phyloP scores from a whole-genome alignment of 192 early-diverging fungal species.

The Backusella tarrabulga region DNA sequence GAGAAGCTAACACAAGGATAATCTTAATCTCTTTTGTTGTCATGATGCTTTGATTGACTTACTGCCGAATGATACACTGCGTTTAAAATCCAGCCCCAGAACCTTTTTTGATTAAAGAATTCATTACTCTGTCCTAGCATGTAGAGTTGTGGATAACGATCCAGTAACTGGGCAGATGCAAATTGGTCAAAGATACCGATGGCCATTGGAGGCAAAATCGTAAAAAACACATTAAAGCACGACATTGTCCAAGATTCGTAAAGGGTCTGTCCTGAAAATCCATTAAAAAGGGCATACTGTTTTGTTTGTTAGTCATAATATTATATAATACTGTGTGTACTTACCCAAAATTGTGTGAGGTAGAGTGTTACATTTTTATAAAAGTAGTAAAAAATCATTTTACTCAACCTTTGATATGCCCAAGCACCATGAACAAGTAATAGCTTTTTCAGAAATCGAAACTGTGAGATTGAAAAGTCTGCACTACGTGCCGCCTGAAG shows the following conservation, averaged over 20 bases:
- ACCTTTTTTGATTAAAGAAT: constrained; percentile 79
- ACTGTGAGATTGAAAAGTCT: constrained; percentile 96
- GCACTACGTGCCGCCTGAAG: constrained; percentile 91
- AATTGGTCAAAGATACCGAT: constrained; percentile 96
- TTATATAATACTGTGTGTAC: constrained; percentile 12
- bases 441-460: constrained; percentile 88
- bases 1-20: constrained; percentile 41
- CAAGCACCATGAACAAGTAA: constrained; percentile 94
- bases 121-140: constrained; percentile 44
- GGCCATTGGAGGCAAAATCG: constrained; percentile 84
- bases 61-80: constrained; percentile 90
- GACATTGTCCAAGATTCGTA: constrained; percentile 95
- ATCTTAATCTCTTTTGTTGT: not conserved
- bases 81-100: constrained; percentile 92
- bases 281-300: constrained; percentile 78
- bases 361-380: constrained; percentile 98
- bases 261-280: constrained; percentile 89
- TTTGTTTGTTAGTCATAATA: not conserved
- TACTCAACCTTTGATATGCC: constrained; percentile 90
- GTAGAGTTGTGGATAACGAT: constrained; percentile 93
- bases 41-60: constrained; percentile 2
- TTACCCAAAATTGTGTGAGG: constrained; percentile 92
- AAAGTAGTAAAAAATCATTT: constrained; percentile 94
- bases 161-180: constrained; percentile 79
- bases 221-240: constrained; percentile 90